Evolutionary conservation across 495 filamentous ascomycete genomes (phyloP).

Genomic region (Evansstolkia leycettana): DNA sequence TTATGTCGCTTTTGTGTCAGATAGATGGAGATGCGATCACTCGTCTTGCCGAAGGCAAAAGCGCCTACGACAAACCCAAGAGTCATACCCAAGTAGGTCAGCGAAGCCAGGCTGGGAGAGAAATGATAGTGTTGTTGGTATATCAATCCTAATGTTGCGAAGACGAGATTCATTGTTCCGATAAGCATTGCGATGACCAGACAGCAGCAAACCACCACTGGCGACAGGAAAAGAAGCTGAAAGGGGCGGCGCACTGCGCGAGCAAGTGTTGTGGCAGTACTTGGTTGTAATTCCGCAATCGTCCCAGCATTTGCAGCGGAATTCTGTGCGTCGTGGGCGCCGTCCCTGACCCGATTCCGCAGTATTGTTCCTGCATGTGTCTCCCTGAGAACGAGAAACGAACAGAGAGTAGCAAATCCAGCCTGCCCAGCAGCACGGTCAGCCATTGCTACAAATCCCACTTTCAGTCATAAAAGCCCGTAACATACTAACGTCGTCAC

Average conservation of each 20-base stretch:
- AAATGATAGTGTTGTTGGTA: constrained; percentile 4
- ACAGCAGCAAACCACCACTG: constrained; percentile 3
- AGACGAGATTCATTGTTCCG: constrained; percentile 5
- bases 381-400: too few relatives aligned
- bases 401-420: too few relatives aligned
- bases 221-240: constrained; percentile 2
- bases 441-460: constrained; percentile 38
- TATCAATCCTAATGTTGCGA: constrained; percentile 4
- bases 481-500: constrained; percentile 18
- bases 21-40: neutral
- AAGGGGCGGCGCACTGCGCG: too few relatives aligned
- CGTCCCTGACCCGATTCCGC: too few relatives aligned
- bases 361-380: too few relatives aligned
- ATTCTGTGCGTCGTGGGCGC: too few relatives aligned
- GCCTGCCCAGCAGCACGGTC: constrained; percentile 36
- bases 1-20: constrained; percentile 1
- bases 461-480: constrained; percentile 7
- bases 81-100: constrained; percentile 2
- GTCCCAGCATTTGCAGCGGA: too few relatives aligned
- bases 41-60: neutral
- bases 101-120: neutral
- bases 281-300: too few relatives aligned
- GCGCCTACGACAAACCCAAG: neutral
- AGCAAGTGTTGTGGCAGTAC: too few relatives aligned
- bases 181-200: constrained; percentile 5